Percentiles rank a stretch among this genome's conserved stretches.
phyloP scores from a whole-genome alignment of 148 eudicot species.

The Hydrangea macrophylla region DNA sequence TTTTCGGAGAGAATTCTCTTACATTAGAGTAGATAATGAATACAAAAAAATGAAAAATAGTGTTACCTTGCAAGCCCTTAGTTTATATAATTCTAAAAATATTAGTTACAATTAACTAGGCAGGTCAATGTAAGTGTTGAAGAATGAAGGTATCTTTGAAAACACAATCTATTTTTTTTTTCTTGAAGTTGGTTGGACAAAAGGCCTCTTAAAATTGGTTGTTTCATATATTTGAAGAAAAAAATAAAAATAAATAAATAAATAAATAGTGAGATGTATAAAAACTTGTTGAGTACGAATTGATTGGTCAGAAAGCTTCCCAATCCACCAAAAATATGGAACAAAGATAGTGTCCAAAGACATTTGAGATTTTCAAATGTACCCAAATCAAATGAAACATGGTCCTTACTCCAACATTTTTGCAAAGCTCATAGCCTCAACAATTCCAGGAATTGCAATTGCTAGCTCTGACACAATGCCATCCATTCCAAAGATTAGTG shows the following conservation, averaged over 20 bases:
- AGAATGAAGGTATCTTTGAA: too few species aligned
- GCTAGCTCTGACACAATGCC: constrained; percentile 85
- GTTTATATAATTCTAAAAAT: too few species aligned
- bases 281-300: not conserved
- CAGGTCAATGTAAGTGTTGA: too few species aligned
- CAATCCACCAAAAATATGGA: not conserved
- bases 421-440: constrained; percentile 99
- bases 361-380: not conserved
- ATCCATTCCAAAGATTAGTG: constrained; percentile 62
- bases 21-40: too few species aligned
- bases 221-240: not conserved
- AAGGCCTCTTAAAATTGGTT: not conserved
- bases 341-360: not conserved
- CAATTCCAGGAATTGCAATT: constrained; percentile 97
- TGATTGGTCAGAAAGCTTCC: not conserved
- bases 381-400: constrained; percentile 1
- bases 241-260: too few species aligned
- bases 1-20: too few species aligned
- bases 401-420: constrained; percentile 91
- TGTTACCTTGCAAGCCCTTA: too few species aligned
- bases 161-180: too few species aligned
- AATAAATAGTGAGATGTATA: not conserved
- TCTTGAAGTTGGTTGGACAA: not conserved
- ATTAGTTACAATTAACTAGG: too few species aligned
- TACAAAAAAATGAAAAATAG: too few species aligned